Base-by-base conservation (phyloP, 2,329 filamentous ascomycete species). In the Paecilomyces sp. region DNA sequence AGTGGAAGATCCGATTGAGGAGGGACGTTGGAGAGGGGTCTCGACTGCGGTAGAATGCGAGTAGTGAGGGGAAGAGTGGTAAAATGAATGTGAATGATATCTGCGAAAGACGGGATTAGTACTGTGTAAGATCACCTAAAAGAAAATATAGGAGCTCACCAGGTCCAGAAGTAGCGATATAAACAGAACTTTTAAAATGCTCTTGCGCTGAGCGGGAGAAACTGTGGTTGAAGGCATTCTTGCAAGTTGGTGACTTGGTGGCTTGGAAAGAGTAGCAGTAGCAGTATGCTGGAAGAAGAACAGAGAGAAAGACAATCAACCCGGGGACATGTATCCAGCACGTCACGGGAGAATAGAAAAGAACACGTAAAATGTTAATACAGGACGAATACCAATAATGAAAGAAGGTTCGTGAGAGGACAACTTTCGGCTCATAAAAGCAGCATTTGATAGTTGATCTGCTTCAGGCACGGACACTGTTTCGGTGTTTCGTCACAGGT, bases 61-160 rank as follows among this genome's bases (percentile, higher is more conserved):
- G 88, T 53, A 99, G 88, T 60, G 92, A 92, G 7, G 92, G 94
- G 73, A 97, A 99, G 36, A 99, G 85, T 0, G 94, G 94, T 8
- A 99, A 88, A 72, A 97, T 97, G 73, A 99, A 97, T 31, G 94
- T 99, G 75, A 99, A 99, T 59, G 93, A 97, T 70, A 97, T 91
- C 93, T 97, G 64, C 36, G 60, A 53, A 66, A 58, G 30, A 36
- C 12, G 31, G 60, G 54, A 22, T 47, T 9, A 51, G 33, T n/a
- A 28, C 41, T 15, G 54, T n/a, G 60, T 58, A 36, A 57, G 24
- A 58, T 51, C 60, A 18, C 7, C 28, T 22, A 18, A 24, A 31
- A 3, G n/a, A 11, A 0, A 9, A 11, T 9, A 53, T 34, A 5
- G 52, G 56, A 73, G 31, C 84, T 65, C 83, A 97, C 93, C 77